phyloP scores from a whole-genome alignment of 1,284 basidiomycete genomes.

The Malassezia globosa region DNA sequence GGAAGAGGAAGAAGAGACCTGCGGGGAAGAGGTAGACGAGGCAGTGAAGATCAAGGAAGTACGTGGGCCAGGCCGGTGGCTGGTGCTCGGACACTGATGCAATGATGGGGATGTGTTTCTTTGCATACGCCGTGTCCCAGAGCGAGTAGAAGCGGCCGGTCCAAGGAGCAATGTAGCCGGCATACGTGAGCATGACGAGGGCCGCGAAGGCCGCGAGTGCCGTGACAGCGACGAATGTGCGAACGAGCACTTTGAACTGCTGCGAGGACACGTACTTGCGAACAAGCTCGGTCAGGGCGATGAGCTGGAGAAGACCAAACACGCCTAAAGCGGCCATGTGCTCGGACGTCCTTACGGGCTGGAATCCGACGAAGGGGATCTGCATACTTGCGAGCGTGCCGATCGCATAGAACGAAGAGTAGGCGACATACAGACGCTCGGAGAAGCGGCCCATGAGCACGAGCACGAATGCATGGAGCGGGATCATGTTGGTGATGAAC shows the following conservation, averaged over 20 bases:
- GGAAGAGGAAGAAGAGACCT: slow-evolving; percentile 87
- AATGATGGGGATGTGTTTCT: slow-evolving; percentile 94
- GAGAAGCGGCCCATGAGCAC: slow-evolving; percentile 95
- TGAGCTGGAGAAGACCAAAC: slow-evolving; percentile 90
- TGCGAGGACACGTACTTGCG: slow-evolving; percentile 78
- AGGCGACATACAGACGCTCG: slow-evolving; percentile 81
- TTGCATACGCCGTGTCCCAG: slow-evolving; percentile 98
- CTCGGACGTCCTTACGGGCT: slow-evolving; percentile 92
- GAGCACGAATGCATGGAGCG: slow-evolving; percentile 81
- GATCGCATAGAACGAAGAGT: slow-evolving; percentile 94
- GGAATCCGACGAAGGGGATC: slow-evolving; percentile 98
- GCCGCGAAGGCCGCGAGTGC: slow-evolving; percentile 55
- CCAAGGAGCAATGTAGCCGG: slow-evolving; percentile 95
- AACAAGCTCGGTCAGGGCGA: slow-evolving; percentile 83
- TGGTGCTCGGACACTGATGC: slow-evolving; percentile 99
- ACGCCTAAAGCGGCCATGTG: slow-evolving; percentile 97
- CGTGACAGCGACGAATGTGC: slow-evolving; percentile 56
- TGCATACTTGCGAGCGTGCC: slow-evolving; percentile 97
- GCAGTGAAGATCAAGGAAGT: slow-evolving; percentile 98
- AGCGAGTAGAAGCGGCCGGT: slow-evolving; percentile 98
- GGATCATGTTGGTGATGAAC: slow-evolving; percentile 99
- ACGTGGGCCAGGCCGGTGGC: slow-evolving; percentile 97
- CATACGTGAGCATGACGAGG: slow-evolving; percentile 64
- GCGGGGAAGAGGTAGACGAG: slow-evolving; percentile 97
- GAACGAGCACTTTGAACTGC: slow-evolving; percentile 70